Conservation (phyloP, 208 protist species). For the Trypanosoma vivax region DNA sequence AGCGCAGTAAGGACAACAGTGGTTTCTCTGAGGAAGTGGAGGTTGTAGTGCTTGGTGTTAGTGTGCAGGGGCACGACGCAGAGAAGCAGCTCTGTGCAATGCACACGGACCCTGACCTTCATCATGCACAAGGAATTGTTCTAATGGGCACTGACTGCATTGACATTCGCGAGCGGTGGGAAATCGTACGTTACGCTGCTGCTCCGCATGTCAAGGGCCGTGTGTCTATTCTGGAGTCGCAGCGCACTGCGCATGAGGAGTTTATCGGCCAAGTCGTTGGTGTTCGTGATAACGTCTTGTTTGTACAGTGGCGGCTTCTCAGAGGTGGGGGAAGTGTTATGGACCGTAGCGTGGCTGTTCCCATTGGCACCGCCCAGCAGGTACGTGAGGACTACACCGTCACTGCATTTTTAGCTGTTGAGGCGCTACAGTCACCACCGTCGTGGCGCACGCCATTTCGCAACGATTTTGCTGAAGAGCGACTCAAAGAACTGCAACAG, state of each 20-base stretch:
- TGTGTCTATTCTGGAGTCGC: conserved; percentile 30
- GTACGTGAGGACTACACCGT: conserved; percentile 35
- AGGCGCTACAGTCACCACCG: conserved; percentile 59
- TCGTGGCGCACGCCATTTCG: conserved; percentile 89
- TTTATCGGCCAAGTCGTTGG: conserved; percentile 76
- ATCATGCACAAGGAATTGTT: conserved; percentile 37
- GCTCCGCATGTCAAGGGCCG: conserved; percentile 19
- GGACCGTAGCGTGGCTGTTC: conserved; percentile 67
- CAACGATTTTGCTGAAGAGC: conserved; percentile 83
- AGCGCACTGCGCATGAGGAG: conserved; percentile 57
- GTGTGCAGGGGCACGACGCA: conserved; percentile 39
- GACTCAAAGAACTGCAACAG: conserved; percentile 54
- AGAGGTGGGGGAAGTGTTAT: conserved; percentile 39
- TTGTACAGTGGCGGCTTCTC: conserved; percentile 77
- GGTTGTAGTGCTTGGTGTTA: conserved; percentile 67
- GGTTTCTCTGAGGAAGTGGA: conserved; percentile 9
- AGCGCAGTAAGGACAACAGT: neutral
- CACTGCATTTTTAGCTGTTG: conserved; percentile 23
- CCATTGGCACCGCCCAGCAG: conserved; percentile 37
- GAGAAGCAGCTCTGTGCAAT: conserved; percentile 58
- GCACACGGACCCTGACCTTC: conserved; percentile 27
- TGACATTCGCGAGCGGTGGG: conserved; percentile 44
- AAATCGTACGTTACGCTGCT: conserved; percentile 21
- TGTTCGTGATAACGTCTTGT: conserved; percentile 63
- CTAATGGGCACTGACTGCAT: conserved; percentile 59